Conservation (phyloP, 768 basidiomycete species). For the Trametes meyenii region DNA sequence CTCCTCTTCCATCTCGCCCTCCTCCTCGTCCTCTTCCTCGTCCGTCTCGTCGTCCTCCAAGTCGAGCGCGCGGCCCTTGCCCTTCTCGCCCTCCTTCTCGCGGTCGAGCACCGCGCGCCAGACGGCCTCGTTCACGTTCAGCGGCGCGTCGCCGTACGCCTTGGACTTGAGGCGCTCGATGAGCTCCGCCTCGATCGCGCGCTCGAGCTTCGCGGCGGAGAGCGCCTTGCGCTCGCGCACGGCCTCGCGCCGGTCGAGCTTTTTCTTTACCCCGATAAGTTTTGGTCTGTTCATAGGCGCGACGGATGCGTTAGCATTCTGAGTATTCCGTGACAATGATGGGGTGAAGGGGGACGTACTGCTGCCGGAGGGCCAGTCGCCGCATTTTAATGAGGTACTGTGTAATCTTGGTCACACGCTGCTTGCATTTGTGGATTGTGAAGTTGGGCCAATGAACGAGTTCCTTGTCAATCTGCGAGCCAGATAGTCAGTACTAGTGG, state of each 20-base stretch:
- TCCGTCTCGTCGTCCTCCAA: constrained; percentile 58
- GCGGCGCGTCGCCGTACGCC: constrained; percentile 95
- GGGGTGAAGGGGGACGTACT: constrained; percentile 52
- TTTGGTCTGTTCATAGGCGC: constrained; percentile 64
- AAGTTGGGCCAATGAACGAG: constrained; percentile 99
- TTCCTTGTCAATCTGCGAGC: constrained; percentile 84
- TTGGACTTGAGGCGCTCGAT: constrained; percentile 94
- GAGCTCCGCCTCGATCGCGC: constrained; percentile 93
- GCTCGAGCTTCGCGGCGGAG: constrained; percentile 92
- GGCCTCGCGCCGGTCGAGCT: constrained; percentile 90
- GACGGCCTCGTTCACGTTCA: constrained; percentile 97
- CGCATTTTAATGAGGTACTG: constrained; percentile 99
- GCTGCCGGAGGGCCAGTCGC: constrained; percentile 79
- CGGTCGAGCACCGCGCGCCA: constrained; percentile 92
- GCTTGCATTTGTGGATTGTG: constrained; percentile 98
- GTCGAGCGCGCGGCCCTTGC: constrained; percentile 47
- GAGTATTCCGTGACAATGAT: not conserved
- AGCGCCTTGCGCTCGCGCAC: constrained; percentile 95
- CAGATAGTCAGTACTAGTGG: not conserved
- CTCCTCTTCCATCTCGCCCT: constrained; percentile 56
- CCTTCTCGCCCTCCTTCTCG: constrained; percentile 52
- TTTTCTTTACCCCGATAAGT: constrained; percentile 95
- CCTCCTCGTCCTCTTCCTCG: constrained; percentile 61
- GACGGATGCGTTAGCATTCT: not conserved
- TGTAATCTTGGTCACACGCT: constrained; percentile 97